Conservation (phyloP, 805 yeast genomes). For the Zygotorulaspora sp. region DNA sequence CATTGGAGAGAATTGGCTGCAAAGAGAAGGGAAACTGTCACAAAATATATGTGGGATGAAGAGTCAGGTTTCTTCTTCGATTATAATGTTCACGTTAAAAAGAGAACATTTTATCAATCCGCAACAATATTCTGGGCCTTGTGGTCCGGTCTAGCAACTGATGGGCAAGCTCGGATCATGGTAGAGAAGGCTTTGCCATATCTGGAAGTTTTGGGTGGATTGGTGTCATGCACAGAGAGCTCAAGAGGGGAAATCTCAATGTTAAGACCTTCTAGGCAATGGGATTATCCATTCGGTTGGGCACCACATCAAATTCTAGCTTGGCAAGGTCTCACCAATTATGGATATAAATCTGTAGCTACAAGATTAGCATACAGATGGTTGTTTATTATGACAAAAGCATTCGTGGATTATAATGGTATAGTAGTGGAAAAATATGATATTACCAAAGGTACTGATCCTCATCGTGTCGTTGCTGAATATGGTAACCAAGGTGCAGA, state of each 20-base stretch:
- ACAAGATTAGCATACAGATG: constrained; percentile 77
- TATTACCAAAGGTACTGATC: constrained; percentile 75
- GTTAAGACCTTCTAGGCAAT: constrained; percentile 81
- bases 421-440: constrained; percentile 94
- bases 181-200: constrained; percentile 55
- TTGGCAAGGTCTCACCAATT: constrained; percentile 78
- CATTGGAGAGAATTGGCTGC: constrained; percentile 62
- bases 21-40: constrained; percentile 49
- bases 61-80: constrained; percentile 74
- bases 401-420: constrained; percentile 89
- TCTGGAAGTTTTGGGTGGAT: constrained; percentile 84
- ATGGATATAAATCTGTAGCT: constrained; percentile 62
- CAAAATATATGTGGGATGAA: constrained; percentile 80
- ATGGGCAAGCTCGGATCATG: constrained; percentile 62
- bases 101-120: constrained; percentile 66
- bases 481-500: constrained; percentile 96
- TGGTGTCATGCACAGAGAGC: constrained; percentile 74
- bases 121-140: constrained; percentile 92
- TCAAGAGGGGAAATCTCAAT: constrained; percentile 69
- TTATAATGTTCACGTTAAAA: constrained; percentile 57
- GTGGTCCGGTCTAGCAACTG: constrained; percentile 71
- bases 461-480: constrained; percentile 91
- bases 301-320: constrained; percentile 96
- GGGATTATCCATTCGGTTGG: constrained; percentile 99
- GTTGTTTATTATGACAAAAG: constrained; percentile 83